These are phyloP conservation scores for Mimosa pudica DNA, from an alignment of 306 rosid species.

Conservation along the genomic window DNA sequence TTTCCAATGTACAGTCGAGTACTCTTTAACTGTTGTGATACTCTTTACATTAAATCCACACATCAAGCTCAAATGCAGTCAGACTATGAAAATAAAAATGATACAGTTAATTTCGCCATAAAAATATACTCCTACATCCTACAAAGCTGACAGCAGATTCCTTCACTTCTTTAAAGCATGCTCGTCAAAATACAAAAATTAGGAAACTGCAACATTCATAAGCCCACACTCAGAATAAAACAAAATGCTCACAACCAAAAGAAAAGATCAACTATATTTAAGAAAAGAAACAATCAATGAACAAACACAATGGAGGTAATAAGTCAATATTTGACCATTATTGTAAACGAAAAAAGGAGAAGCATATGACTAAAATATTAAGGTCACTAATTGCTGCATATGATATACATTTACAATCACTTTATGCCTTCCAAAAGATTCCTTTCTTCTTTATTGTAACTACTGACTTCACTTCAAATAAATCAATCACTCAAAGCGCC, in stretches of 20 bases:
- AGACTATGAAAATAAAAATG: neutral
- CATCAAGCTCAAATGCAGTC: neutral
- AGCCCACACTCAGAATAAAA: neutral
- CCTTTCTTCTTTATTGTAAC: neutral
- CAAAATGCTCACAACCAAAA: neutral
- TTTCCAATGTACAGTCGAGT: neutral
- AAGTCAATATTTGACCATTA: neutral
- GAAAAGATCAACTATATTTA: neutral
- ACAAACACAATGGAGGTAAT: neutral
- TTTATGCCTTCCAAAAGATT: constrained; percentile 1
- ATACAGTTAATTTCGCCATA: neutral
- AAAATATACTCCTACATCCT: neutral
- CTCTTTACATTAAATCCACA: neutral
- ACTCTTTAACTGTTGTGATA: neutral
- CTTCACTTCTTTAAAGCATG: constrained; percentile 1
- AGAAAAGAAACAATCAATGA: neutral
- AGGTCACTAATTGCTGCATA: neutral
- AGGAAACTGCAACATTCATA: neutral
- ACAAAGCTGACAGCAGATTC: neutral
- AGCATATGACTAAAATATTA: constrained; percentile 7
- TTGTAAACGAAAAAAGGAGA: neutral
- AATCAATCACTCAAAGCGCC: neutral
- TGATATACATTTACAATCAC: constrained; percentile 15
- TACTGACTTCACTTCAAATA: neutral
- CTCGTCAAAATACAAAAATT: neutral